Percentiles rank a stretch among this genome's conserved stretches.
Conservation (phyloP, 352 stramenopile genomes). For the Phytophthora ohioensis region DNA sequence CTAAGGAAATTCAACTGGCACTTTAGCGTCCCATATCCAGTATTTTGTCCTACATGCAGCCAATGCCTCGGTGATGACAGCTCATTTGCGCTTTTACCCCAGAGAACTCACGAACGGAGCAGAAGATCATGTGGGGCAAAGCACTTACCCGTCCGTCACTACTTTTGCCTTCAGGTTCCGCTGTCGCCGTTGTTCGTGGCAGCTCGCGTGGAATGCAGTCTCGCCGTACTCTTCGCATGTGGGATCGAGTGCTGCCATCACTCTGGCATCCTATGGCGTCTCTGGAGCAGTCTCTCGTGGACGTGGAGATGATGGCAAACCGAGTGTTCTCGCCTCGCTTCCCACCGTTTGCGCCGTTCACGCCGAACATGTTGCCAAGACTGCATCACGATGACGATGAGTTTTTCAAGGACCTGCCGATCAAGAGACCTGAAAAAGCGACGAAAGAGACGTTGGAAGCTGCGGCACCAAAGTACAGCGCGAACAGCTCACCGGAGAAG, state of each 20-base stretch:
- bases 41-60: conserved; percentile 11
- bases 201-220: conserved; percentile 29
- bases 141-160: not conserved
- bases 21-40: conserved; percentile 24
- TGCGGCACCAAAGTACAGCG: conserved; percentile 13
- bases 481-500: conserved; percentile 9
- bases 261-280: conserved; percentile 60
- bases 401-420: conserved; percentile 59
- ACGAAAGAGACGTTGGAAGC: conserved; percentile 24
- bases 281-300: conserved; percentile 78
- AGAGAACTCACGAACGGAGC: not conserved
- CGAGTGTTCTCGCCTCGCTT: conserved; percentile 44
- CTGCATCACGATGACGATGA: conserved; percentile 51
- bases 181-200: not conserved
- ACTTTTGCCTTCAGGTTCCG: not conserved
- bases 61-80: not conserved
- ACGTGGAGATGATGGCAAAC: conserved; percentile 50
- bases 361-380: conserved; percentile 27
- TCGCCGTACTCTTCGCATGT: conserved; percentile 40
- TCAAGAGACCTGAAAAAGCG: conserved; percentile 33
- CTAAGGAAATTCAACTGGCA: conserved; percentile 43
- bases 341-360: conserved; percentile 41
- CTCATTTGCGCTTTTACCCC: conserved; percentile 26
- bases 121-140: conserved; percentile 24
- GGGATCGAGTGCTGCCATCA: conserved; percentile 58